Conservation (phyloP, 331 rosid genomes). For the Saraca asoca region DNA sequence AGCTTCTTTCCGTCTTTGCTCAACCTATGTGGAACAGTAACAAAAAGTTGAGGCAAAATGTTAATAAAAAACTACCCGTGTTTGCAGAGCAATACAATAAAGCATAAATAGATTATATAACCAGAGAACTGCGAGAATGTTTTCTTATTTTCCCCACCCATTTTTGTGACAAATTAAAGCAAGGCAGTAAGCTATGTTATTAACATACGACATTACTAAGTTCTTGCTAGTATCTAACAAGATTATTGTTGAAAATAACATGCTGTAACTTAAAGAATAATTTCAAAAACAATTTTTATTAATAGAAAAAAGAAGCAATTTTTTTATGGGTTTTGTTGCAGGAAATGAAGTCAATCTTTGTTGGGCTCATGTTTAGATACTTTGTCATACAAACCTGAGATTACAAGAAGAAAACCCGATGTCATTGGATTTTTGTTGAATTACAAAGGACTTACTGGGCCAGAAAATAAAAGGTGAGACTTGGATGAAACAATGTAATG, state of each 20-base stretch:
- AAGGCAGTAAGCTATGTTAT: conserved; percentile 9
- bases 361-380: not conserved
- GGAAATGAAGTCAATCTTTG: conserved; percentile 1
- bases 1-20: conserved; percentile 87
- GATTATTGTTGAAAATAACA: not conserved
- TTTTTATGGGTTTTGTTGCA: conserved; percentile 6
- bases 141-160: not conserved
- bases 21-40: conserved; percentile 57
- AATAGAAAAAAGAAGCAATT: conserved; percentile 16
- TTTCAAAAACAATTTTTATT: conserved; percentile 22
- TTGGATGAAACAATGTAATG: too few relatives aligned
- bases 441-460: conserved; percentile 19
- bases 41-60: not conserved
- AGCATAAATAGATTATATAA: not conserved
- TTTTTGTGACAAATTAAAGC: not conserved
- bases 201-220: conserved; percentile 4
- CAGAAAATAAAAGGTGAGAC: not conserved
- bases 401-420: conserved; percentile 1
- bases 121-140: not conserved
- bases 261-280: not conserved
- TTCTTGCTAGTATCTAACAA: not conserved
- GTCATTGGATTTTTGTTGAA: not conserved
- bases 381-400: not conserved
- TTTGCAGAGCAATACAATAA: not conserved
- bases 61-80: not conserved